Conservation (phyloP, 495 filamentous ascomycete genomes). For the Tuber melanosporum region DNA sequence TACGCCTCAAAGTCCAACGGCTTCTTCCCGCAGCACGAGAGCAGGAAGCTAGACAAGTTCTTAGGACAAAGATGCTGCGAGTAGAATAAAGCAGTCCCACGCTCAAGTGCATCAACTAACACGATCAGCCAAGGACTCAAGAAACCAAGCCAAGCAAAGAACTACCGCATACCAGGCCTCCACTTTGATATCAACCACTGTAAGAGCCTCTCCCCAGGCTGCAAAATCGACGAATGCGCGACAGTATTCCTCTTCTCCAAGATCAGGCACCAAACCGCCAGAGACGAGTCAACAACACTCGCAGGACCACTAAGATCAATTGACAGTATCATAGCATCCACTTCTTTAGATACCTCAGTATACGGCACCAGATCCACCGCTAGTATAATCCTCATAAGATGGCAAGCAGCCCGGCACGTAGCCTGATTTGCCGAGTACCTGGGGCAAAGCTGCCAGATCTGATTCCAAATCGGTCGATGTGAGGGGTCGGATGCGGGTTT, state of each 20-base stretch:
- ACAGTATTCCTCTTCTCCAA: constrained; percentile 55
- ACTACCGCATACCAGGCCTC: constrained; percentile 57
- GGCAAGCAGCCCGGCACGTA: constrained; percentile 73
- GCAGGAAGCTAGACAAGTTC: constrained; percentile 47
- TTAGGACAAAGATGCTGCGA: constrained; percentile 40
- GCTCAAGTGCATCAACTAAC: constrained; percentile 39
- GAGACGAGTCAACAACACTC: constrained; percentile 66
- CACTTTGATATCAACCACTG: constrained; percentile 75
- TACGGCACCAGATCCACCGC: constrained; percentile 57
- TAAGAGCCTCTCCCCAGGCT: constrained; percentile 62
- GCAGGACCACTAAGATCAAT: constrained; percentile 76
- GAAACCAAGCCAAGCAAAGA: constrained; percentile 15
- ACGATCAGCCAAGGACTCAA: constrained; percentile 17
- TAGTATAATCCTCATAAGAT: constrained; percentile 64
- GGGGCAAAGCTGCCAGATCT: constrained; percentile 66
- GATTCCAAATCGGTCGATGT: constrained; percentile 53
- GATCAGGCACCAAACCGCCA: constrained; percentile 65
- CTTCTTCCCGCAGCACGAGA: constrained; percentile 44
- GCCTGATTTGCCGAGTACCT: constrained; percentile 62
- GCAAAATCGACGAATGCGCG: constrained; percentile 57
- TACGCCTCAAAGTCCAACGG: constrained; percentile 20
- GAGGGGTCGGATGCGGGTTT: constrained; percentile 31
- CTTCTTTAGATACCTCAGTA: constrained; percentile 55
- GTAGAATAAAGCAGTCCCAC: constrained; percentile 41
- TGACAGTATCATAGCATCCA: constrained; percentile 63